Percentiles rank a stretch among this genome's conserved stretches.
phyloP scores from a whole-genome alignment of 805 yeast species.

The Danielozyma ontarioensis region DNA sequence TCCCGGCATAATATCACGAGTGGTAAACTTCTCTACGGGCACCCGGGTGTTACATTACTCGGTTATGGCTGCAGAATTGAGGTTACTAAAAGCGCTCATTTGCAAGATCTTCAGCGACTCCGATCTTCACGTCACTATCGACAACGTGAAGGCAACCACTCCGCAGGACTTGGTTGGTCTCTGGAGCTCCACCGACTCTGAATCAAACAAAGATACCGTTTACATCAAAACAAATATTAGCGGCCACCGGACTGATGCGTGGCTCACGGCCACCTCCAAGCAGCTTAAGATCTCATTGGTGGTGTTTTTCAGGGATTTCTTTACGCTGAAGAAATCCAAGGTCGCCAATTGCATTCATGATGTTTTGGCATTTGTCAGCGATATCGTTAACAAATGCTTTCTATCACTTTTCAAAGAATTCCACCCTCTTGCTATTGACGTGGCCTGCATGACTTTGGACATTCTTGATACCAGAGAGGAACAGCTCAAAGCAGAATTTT shows the following conservation, averaged over 20 bases:
- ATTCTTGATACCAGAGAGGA: slow-evolving; percentile 5
- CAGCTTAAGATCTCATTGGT: slow-evolving; percentile 31
- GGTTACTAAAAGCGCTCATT: slow-evolving; percentile 15
- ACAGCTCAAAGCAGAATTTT: slow-evolving; percentile 2
- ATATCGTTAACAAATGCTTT: slow-evolving; percentile 21
- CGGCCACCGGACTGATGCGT: slow-evolving; percentile 18
- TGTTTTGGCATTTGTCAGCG: slow-evolving; percentile 17
- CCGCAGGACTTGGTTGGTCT: slow-evolving; percentile 8
- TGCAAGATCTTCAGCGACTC: slow-evolving; percentile 28
- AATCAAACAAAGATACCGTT: not conserved
- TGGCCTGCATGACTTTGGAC: slow-evolving; percentile 14
- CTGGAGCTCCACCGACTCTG: slow-evolving; percentile 5
- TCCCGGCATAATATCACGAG: slow-evolving; percentile 35
- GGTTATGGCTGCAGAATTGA: slow-evolving; percentile 15
- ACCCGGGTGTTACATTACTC: slow-evolving; percentile 19
- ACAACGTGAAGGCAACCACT: slow-evolving; percentile 1
- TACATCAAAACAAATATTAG: slow-evolving; percentile 3
- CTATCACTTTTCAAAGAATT: slow-evolving; percentile 27
- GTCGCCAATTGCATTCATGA: slow-evolving; percentile 8
- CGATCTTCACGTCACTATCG: slow-evolving; percentile 6
- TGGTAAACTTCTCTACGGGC: slow-evolving; percentile 21
- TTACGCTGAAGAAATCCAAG: slow-evolving; percentile 15
- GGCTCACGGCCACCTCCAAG: slow-evolving; percentile 35
- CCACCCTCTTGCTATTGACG: slow-evolving; percentile 25
- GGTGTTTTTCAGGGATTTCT: slow-evolving; percentile 24